Evolutionary conservation across 345 rosid species (phyloP), one percentile per base, ranked within the genome.

Genomic region (Bruguiera sexangula): DNA sequence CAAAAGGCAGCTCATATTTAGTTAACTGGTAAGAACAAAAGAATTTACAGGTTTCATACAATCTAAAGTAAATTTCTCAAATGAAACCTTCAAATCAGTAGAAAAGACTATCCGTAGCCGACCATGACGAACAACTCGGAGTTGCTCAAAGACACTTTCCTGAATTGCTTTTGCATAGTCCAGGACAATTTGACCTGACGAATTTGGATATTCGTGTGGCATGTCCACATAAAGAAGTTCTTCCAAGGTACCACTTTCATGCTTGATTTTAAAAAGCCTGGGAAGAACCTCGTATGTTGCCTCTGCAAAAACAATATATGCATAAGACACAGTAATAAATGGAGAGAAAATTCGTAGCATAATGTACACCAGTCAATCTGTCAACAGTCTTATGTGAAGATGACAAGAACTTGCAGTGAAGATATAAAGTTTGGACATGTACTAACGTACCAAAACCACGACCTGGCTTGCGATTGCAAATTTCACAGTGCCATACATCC

Each of bases 401-500:
- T 51, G 54, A 20, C 11, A 52, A 31, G 51, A 43, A 58, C 37
- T 62, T 26, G 26, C 16, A 26, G 39, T 6, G 63, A 69, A 67
- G 3, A 30, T 7, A 10, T 11, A 24, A 56, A 57, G 22, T 52
- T 48, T 34, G 30, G 8, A 69, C 22, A 22, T 24, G 46, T n/a
- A 60, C 31, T 22, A 63, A 71, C 96, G 54, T 87, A 95, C 99
- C 99, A 77, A 95, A 92, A 57, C 99, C 99, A 75, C 99, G 93
- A 61, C 99, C 99, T 22, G 99, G 98, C 86, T 87, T 92, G 69
- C 91, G 87, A 78, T 86, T 90, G 76, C 99, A 95, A 73, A 95
- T 92, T 76, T 92, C 99, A 81, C 98, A 95, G 78, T 92, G 97
- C 99, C 99, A 95, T 71, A 86, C 92, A 75, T 92, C 99, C 98